A percentile compares a stretch with the other conserved stretches of the same genome.
phyloP scores from a whole-genome alignment of 257 asterid genomes.

The Solanum bulbocastanum region DNA sequence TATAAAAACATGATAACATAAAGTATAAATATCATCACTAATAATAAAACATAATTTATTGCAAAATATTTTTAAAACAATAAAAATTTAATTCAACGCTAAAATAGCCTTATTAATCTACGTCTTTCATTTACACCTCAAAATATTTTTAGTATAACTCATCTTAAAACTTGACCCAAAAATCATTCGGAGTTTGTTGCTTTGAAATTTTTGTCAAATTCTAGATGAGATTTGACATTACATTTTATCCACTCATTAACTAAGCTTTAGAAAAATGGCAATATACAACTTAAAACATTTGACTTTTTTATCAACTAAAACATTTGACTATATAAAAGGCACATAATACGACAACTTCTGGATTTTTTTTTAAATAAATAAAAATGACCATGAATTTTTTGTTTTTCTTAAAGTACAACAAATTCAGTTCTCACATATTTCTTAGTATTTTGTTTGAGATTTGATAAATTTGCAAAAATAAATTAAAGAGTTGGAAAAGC shows the following conservation, averaged over 20 bases:
- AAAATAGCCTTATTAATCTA: neutral
- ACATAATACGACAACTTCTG: neutral
- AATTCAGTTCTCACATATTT: neutral
- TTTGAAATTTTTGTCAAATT: neutral
- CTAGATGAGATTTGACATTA: neutral
- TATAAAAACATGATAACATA: neutral
- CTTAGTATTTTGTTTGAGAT: neutral
- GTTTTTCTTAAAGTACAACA: neutral
- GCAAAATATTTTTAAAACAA: no score
- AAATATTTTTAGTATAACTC: neutral
- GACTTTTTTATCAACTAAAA: neutral
- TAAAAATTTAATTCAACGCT: no score
- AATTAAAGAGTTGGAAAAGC: neutral
- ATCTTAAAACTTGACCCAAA: neutral
- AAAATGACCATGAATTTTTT: neutral
- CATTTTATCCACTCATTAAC: neutral
- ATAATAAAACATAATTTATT: no score
- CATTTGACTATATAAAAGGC: neutral
- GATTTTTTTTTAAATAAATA: neutral
- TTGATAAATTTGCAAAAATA: neutral
- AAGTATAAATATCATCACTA: no score
- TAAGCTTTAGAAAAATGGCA: neutral
- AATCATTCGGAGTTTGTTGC: neutral
- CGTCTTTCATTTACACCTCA: no score
- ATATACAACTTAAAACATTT: neutral